These are phyloP conservation scores for Parascedosporium putredinis DNA, from an alignment of 2,329 filamentous ascomycete species.

Conservation along the genomic window DNA sequence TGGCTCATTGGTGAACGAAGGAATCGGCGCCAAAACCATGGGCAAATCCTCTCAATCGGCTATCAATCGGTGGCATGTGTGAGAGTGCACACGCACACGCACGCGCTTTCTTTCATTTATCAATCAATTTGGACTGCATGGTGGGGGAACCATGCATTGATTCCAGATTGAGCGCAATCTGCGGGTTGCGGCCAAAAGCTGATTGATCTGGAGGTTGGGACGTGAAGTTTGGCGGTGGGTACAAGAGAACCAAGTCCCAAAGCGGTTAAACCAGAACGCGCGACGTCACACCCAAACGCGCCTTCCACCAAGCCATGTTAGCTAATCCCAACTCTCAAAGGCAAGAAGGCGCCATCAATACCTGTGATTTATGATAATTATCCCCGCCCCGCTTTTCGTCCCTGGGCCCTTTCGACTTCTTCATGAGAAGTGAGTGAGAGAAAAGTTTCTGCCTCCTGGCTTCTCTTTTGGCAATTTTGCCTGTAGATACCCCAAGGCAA, in stretches of 20 bases:
- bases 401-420: not conserved
- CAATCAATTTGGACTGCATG: too few species aligned
- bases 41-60: too few species aligned
- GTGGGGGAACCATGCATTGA: too few species aligned
- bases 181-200: too few species aligned
- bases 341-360: not conserved
- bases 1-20: too few species aligned
- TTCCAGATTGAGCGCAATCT: too few species aligned
- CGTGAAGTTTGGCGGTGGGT: not conserved
- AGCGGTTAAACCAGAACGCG: conserved; percentile 2
- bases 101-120: too few species aligned
- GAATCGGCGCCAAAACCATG: too few species aligned
- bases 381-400: not conserved
- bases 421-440: not conserved
- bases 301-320: not conserved
- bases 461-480: not conserved
- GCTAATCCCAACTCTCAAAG: not conserved
- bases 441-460: not conserved
- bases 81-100: too few species aligned
- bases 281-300: not conserved
- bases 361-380: too few species aligned
- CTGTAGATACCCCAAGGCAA: not conserved
- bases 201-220: not conserved
- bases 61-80: too few species aligned
- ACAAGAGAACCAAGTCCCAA: not conserved